phyloP scores from a whole-genome alignment of 306 rosid species.

The Lotus japonicus region DNA sequence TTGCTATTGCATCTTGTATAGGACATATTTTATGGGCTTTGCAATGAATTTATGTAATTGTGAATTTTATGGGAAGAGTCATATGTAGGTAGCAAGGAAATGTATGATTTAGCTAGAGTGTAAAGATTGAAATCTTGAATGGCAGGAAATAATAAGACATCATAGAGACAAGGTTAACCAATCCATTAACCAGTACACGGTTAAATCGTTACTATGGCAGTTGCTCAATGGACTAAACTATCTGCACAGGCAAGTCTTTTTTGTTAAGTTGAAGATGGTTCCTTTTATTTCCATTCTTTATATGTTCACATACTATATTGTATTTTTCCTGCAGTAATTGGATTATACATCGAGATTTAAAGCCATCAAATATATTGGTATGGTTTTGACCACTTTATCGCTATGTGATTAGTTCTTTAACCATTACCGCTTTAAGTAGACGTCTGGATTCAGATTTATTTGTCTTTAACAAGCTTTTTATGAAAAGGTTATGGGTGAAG shows the following conservation, averaged over 20 bases:
- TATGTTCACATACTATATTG: conserved; percentile 8
- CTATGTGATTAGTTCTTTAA: not conserved
- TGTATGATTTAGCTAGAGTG: not conserved
- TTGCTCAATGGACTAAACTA: conserved; percentile 90
- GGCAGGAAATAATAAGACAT: conserved; percentile 90
- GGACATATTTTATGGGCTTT: not conserved
- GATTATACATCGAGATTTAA: conserved; percentile 91
- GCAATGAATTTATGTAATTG: not conserved
- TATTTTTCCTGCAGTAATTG: conserved; percentile 66
- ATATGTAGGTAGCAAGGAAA: not conserved
- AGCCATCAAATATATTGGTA: conserved; percentile 98
- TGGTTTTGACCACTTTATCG: not conserved
- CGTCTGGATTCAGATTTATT: not conserved
- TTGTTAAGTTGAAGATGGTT: conserved; percentile 10
- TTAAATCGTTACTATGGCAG: conserved; percentile 92
- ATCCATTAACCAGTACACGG: conserved; percentile 68
- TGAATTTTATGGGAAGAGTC: not conserved
- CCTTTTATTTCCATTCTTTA: not conserved
- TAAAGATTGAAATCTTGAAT: conserved; percentile 23
- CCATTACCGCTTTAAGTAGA: not conserved
- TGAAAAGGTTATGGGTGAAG: conserved; percentile 89
- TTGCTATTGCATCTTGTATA: not conserved
- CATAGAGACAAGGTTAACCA: conserved; percentile 92
- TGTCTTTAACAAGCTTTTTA: conserved; percentile 9
- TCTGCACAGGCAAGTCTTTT: conserved; percentile 65